These are phyloP conservation scores for Oleoguttula mirabilis DNA, from an alignment of 495 filamentous ascomycete species.

Conservation along the genomic window DNA sequence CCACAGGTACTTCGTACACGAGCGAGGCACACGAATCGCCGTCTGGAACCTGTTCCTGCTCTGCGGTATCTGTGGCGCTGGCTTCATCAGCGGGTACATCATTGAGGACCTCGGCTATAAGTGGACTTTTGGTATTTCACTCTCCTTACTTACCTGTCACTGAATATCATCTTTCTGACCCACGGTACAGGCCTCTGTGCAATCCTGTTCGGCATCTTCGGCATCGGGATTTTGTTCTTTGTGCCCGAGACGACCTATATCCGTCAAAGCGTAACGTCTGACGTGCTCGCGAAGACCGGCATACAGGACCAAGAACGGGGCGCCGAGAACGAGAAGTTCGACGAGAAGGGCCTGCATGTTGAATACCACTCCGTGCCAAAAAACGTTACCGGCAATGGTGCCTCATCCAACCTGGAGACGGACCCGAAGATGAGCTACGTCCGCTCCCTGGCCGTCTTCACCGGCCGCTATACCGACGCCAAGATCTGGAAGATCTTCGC, in stretches of 20 bases:
- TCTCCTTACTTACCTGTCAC: not conserved
- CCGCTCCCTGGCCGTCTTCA: slow-evolving; percentile 24
- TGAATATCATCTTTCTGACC: slow-evolving; percentile 1
- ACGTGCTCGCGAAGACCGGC: slow-evolving; percentile 13
- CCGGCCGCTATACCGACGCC: slow-evolving; percentile 34
- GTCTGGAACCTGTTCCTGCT: slow-evolving; percentile 53
- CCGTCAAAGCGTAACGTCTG: slow-evolving; percentile 24
- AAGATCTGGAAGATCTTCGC: slow-evolving; percentile 40
- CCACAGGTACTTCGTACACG: slow-evolving; percentile 54
- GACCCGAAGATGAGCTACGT: slow-evolving; percentile 23
- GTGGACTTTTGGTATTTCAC: slow-evolving; percentile 17
- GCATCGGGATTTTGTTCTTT: slow-evolving; percentile 37
- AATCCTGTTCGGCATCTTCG: slow-evolving; percentile 40
- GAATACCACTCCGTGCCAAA: slow-evolving; percentile 2
- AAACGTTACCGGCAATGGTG: slow-evolving; percentile 13
- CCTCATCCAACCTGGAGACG: slow-evolving; percentile 2
- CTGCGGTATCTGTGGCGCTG: slow-evolving; percentile 27
- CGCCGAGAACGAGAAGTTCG: slow-evolving; percentile 24
- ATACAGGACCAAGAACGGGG: slow-evolving; percentile 19
- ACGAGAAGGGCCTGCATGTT: slow-evolving; percentile 11
- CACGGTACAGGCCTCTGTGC: no score
- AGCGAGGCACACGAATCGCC: slow-evolving; percentile 52
- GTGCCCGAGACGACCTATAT: slow-evolving; percentile 44
- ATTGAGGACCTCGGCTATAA: slow-evolving; percentile 39
- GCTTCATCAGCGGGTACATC: slow-evolving; percentile 28